Evolutionary conservation across 805 yeast species (phyloP).

Genomic region (Yamadazyma laniorum): DNA sequence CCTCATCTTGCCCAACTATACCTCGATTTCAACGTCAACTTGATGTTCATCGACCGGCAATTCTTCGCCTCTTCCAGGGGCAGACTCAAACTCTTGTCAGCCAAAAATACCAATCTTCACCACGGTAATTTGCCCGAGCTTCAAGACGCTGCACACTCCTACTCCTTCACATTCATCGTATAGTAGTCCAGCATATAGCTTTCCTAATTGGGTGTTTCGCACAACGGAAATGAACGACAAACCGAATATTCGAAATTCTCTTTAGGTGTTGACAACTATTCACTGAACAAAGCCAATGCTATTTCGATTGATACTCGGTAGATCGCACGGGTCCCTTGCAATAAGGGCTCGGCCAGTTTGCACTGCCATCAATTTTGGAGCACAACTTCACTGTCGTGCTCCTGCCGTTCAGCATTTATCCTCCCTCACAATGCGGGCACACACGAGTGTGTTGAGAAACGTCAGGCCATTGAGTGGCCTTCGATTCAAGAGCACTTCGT

Average conservation of each 20-base stretch:
- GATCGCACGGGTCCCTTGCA: background rate
- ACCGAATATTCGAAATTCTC: too few species aligned
- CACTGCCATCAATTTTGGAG: background rate
- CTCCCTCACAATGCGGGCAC: too few species aligned
- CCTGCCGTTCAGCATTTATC: too few species aligned
- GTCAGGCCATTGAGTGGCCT: too few species aligned
- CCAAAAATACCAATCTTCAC: conserved; percentile 17
- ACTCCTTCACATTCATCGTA: conserved; percentile 9
- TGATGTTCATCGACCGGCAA: conserved; percentile 14
- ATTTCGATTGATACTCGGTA: background rate
- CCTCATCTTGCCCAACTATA: conserved; percentile 21
- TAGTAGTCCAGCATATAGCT: conserved; percentile 2
- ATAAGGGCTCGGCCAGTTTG: background rate
- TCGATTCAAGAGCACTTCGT: too few species aligned
- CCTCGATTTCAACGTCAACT: conserved; percentile 17
- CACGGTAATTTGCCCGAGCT: conserved; percentile 13
- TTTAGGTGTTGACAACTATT: too few species aligned
- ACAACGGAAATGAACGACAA: too few species aligned
- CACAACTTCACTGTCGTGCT: background rate
- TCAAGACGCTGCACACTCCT: conserved; percentile 6
- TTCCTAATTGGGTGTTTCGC: too few species aligned
- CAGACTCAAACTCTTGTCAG: conserved; percentile 4
- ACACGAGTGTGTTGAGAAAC: too few species aligned
- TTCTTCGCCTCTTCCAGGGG: conserved; percentile 15
- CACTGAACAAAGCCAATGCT: too few species aligned